Evolutionary conservation across 2,329 filamentous ascomycete genomes (phyloP).

Genomic region (Colletotrichum camelliae): DNA sequence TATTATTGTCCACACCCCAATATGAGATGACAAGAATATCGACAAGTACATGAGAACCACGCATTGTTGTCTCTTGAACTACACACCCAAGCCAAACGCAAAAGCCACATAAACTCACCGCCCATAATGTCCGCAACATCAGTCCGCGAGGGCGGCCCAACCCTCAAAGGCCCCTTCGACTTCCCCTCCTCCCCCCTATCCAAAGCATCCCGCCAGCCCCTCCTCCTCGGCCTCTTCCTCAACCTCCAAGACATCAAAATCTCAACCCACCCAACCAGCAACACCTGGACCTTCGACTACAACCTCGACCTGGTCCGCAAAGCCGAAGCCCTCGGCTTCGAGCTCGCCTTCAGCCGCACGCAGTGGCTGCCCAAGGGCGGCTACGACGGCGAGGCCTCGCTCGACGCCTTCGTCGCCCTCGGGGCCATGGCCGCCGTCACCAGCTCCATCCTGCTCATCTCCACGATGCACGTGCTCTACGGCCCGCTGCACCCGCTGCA

Average conservation of each 20-base stretch:
- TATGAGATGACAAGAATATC: no score
- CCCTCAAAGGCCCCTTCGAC: neutral
- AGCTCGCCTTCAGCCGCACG: neutral
- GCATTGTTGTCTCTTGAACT: no score
- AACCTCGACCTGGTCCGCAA: neutral
- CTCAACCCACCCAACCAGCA: neutral
- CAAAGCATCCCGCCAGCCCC: neutral
- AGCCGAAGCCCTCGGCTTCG: neutral
- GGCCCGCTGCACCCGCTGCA: neutral
- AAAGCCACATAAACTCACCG: fast-evolving
- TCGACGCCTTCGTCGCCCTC: neutral
- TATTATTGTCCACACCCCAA: neutral
- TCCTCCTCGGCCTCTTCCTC: slow-evolving; percentile 3
- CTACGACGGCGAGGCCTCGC: neutral
- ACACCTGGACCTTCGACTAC: neutral
- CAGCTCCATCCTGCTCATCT: neutral
- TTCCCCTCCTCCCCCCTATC: neutral
- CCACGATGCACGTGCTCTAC: slow-evolving; percentile 4
- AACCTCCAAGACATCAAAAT: slow-evolving; percentile 4
- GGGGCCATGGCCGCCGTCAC: neutral
- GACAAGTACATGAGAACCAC: neutral
- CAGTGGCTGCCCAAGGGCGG: neutral
- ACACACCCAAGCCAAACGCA: neutral
- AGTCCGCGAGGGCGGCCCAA: neutral
- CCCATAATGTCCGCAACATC: neutral